A percentile compares a stretch with the other conserved stretches of the same genome.
phyloP scores from a whole-genome alignment of 306 rosid species.

The Cucumis sativus region Cucumber_9930_V3 NC_026657.2:8993501-8994000 shows the following conservation, averaged over 20 bases:
- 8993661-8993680: neutral
- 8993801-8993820: neutral
- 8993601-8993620: conserved; percentile 93
- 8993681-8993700: neutral
- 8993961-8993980: conserved; percentile 78
- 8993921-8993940: conserved; percentile 91
- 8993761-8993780: neutral
- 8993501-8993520: neutral
- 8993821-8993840: neutral
- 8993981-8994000: conserved; percentile 3
- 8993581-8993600: conserved; percentile 92
- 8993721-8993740: neutral
- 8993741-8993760: neutral
- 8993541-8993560: conserved; percentile 68
- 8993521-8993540: neutral
- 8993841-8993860: neutral
- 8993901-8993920: conserved; percentile 38
- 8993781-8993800: neutral
- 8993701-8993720: neutral
- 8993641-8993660: conserved; percentile 11
- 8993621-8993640: conserved; percentile 66
- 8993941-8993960: conserved; percentile 98
- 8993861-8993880: neutral
- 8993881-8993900: neutral
- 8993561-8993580: conserved; percentile 90